Evolutionary conservation across 129 eudicot species (phyloP), one percentile per base, ranked within the genome.

Genomic region (Oenanthe sinensis): DNA sequence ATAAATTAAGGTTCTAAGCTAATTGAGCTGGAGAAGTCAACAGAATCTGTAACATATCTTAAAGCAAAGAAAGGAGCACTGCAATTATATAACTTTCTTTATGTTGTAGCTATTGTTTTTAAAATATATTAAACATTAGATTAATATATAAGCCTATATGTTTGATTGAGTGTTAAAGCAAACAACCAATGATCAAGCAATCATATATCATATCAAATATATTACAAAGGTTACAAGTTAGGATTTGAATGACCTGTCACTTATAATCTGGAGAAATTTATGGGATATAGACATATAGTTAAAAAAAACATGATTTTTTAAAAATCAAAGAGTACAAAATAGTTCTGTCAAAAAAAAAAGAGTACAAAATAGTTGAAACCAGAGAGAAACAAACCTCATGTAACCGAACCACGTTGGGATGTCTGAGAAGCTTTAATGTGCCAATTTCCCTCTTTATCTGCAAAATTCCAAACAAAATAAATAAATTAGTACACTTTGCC

Each of bases 371-470:
- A 65, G 16, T 8, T 36, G 6, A 68, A 20, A 26, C 20, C 73
- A 63, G 24, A 16, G 1, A 37, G 44, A 37, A 10, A 45, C 40
- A 67, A 44, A 91, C 98, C 98, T 93, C 98, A 42, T 87, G 84
- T 85, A 93, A 82, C 58, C 97, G 75, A 62, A 93, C 98, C 6
- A 93, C 92, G 81, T 91, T 93, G 3, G 97, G 97, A 85, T 93
- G 98, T 37, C 84, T 93, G 76, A 93, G 88, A 71, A 89, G 88
- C 84, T 91, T 93, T 71, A 91, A 88, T 54, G 98, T 93, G 67
- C 89, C 92, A 81, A 93, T 93, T 77, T 93, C 98, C 87, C 98
- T 84, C 83, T 91, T 93, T 76, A 93, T 93, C 98, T 93, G 95
- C 84, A 81, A 55, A 46, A 46, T 36, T 78, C 54, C 76, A 42